Evolutionary conservation across 805 yeast genomes (phyloP), one percentile per base, ranked within the genome.

Genomic region (Pichia eremophila): DNA sequence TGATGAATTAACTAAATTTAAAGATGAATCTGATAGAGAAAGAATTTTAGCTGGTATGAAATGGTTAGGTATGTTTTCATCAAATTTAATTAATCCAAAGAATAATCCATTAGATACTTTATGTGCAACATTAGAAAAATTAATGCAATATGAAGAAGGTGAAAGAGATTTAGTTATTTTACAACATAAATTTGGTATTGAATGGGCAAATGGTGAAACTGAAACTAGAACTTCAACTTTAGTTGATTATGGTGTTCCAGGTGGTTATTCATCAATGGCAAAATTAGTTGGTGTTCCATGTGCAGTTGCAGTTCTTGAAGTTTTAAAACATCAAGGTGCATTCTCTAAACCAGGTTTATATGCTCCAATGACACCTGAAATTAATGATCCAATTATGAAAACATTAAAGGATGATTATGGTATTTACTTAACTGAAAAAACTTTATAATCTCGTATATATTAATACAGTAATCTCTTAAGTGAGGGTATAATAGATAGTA

Each of bases 281-380:
- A 90, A 91, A 67, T 79, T 87, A 55, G 99, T 93, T 47, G 99
- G 99, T 74, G 91, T 89, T 54, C 99, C 99, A 57, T 91, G 96
- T 72, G 96, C 96, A 47, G 95, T 93, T 66, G 99, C 98, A 31
- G 75, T 85, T 50, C 79, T 80, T 71, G 83, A 85, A 69, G 85
- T 93, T 53, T 76, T 93, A 60, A 79, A 85, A 57, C 57, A 57
- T 43, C 31, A 47, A 39, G 96, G 96, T 56, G 78, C 82, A 49
- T 73, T 77, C 57, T 75, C 76, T 58, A 77, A 73, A 52, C 86
- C 88, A 48, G 99, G 99, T 58, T 75, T 93, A 64, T 75, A 81
- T 58, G 98, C 97, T 47, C 99, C 99, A 64, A 85, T 87, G 77
- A 72, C 88, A 52, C 84, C 95, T 54, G 93, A 87, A 65, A 79